Evolutionary conservation across 257 asterid genomes (phyloP), one percentile per base, ranked within the genome.

Genomic region (Anisodus acutangulus): DNA sequence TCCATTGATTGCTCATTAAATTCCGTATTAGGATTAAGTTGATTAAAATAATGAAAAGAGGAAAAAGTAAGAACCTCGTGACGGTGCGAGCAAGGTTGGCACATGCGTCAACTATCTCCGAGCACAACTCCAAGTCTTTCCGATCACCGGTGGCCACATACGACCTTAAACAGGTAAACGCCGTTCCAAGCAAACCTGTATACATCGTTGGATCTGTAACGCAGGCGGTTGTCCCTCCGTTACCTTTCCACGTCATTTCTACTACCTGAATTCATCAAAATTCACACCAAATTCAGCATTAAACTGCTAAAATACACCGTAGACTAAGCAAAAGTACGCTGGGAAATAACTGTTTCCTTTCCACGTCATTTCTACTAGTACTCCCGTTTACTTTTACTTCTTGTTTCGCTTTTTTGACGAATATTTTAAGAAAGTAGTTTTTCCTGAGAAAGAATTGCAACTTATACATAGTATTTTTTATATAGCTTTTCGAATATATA

Each of bases 101-200:
- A 86, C 98, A 93, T 67, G 87, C 85, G 58, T 91, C 94, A 64
- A 91, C 89, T 39, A 94, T 92, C 80, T 94, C 95, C 0, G 84
- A 78, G 86, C 97, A 91, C 85, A 93, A 57, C 12, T 69, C 83
- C 91, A 94, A 85, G 86, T 94, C 97, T 51, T 59, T 85, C 88
- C 22, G 90, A 87, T 83, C 87, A 31, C 92, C 94, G 85, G 97
- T 92, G 83, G 93, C 90, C 89, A 90, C 91, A 60, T 90, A 93
- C 35, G 94, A 91, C 81, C 95, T 88, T 87, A 94, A 82, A 83
- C 97, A 94, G 79, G 89, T 86, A 89, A 91, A 90, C 63, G 98
- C 95, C 41, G 96, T 93, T 76, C 98, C 98, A 79, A 94, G 82
- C 88, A 94, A 78, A 8, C 98, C 97, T 78, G 96, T 86, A 78